These are phyloP conservation scores for Daldinia sp. DNA, from an alignment of 2,329 filamentous ascomycete species.

Conservation along the genomic window DNA sequence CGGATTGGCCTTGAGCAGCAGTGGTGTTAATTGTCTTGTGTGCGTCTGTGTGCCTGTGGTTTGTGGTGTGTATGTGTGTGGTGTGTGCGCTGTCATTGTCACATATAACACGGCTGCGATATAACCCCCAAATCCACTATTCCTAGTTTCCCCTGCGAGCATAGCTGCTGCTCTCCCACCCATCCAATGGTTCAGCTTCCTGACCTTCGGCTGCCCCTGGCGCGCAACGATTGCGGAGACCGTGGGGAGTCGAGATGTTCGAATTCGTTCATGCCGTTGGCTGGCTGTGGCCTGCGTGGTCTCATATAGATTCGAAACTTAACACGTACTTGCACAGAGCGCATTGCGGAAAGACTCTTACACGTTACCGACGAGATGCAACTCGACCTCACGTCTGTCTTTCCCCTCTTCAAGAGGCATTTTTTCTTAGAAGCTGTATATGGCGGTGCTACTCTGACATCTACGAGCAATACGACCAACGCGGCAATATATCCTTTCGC, in stretches of 20 bases:
- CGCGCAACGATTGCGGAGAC: constrained; percentile 39
- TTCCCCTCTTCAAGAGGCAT: constrained; percentile 22
- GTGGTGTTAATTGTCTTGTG: constrained; percentile 37
- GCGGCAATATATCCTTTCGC: constrained; percentile 26
- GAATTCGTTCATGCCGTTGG: constrained; percentile 36
- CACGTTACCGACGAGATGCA: constrained; percentile 30
- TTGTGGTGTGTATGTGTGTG: constrained; percentile 31
- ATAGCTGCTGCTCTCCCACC: constrained; percentile 14
- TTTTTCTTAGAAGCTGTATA: constrained; percentile 14
- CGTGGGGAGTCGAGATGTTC: constrained; percentile 31
- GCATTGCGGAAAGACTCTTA: constrained; percentile 27
- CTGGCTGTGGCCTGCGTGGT: constrained; percentile 29
- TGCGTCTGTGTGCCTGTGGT: constrained; percentile 27
- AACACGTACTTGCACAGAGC: constrained; percentile 22
- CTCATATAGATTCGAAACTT: constrained; percentile 40
- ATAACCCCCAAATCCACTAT: constrained; percentile 43
- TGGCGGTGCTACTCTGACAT: constrained; percentile 24
- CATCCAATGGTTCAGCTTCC: constrained; percentile 33
- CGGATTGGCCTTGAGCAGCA: constrained; percentile 33
- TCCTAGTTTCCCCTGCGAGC: constrained; percentile 28
- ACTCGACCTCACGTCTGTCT: constrained; percentile 23
- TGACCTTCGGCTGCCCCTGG: constrained; percentile 34
- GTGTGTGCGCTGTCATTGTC: constrained; percentile 52
- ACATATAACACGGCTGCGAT: constrained; percentile 49
- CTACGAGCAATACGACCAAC: constrained; percentile 21